These are phyloP conservation scores for Pythium coloratum DNA, from an alignment of 352 stramenopile species.

Conservation along the genomic window DNA sequence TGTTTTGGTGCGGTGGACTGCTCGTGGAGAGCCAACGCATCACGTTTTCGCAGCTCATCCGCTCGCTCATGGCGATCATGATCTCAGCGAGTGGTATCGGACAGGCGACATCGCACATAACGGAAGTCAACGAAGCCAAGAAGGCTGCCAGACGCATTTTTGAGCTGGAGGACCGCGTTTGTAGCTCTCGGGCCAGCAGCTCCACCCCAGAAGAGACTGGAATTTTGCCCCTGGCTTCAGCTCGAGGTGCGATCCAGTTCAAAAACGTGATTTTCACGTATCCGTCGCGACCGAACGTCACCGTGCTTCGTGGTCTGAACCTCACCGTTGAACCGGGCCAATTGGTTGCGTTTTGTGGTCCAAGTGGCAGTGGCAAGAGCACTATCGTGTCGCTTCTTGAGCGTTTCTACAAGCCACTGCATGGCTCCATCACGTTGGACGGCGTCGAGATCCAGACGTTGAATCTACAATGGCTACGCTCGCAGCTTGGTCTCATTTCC, in stretches of 20 bases:
- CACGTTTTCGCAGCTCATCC: slow-evolving; percentile 40
- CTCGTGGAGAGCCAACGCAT: slow-evolving; percentile 41
- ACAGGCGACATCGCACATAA: slow-evolving; percentile 30
- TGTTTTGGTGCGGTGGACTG: slow-evolving; percentile 31
- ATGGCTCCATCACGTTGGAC: slow-evolving; percentile 68
- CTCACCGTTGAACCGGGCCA: slow-evolving; percentile 72
- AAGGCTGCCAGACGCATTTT: slow-evolving; percentile 48
- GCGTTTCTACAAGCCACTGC: slow-evolving; percentile 66
- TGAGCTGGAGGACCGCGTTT: slow-evolving; percentile 33
- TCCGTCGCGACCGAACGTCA: slow-evolving; percentile 52
- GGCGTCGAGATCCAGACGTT: slow-evolving; percentile 60
- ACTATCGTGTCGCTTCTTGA: slow-evolving; percentile 39
- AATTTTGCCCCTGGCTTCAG: neutral
- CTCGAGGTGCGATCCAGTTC: slow-evolving; percentile 51
- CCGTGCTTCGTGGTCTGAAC: slow-evolving; percentile 80
- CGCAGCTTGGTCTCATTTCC: slow-evolving; percentile 59
- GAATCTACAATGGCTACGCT: slow-evolving; percentile 53
- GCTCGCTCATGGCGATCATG: slow-evolving; percentile 46
- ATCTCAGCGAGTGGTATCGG: slow-evolving; percentile 39
- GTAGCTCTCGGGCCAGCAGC: neutral
- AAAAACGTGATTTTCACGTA: slow-evolving; percentile 77
- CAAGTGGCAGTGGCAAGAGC: slow-evolving; percentile 30
- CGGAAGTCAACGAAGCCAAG: slow-evolving; percentile 72
- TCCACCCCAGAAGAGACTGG: neutral
- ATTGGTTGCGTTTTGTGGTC: slow-evolving; percentile 50